A percentile compares a stretch with the other conserved stretches of the same genome.
phyloP scores from a whole-genome alignment of 768 basidiomycete species.

The Suillus lakei region DNA sequence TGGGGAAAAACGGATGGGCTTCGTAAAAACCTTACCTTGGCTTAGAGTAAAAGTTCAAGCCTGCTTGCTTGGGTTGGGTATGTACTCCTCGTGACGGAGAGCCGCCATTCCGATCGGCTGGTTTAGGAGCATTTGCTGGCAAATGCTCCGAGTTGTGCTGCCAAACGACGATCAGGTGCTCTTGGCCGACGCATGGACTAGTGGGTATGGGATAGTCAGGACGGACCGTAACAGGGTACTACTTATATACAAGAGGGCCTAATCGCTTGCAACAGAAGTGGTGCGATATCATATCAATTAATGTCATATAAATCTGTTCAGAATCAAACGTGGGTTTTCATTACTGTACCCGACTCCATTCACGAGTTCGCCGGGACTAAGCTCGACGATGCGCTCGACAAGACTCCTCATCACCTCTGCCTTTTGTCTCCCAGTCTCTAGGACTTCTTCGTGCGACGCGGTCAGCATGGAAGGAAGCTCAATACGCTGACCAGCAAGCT shows the following conservation, averaged over 20 bases:
- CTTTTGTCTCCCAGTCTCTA: conserved; percentile 66
- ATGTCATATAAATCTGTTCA: neutral
- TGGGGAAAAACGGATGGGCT: neutral
- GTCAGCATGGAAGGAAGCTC: conserved; percentile 45
- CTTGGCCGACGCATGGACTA: neutral
- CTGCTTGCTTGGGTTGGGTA: neutral
- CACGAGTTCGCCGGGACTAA: conserved; percentile 21
- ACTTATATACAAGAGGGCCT: neutral
- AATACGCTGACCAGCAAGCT: conserved; percentile 67
- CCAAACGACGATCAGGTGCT: neutral
- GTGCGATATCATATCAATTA: neutral
- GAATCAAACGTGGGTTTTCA: neutral
- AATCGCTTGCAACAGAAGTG: conserved; percentile 5
- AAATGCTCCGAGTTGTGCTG: neutral
- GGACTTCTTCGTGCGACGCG: conserved; percentile 83
- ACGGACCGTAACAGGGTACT: neutral
- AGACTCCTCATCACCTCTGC: conserved; percentile 73
- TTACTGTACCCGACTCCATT: neutral
- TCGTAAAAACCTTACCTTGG: conserved; percentile 6
- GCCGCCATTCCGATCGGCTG: no score
- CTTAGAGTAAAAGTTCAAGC: conserved; percentile 1
- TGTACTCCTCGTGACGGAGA: no score
- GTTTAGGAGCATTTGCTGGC: conserved; percentile 6
- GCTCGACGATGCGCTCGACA: conserved; percentile 67
- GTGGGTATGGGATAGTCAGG: neutral